A percentile compares a stretch with the other conserved stretches of the same genome.
These are phyloP conservation scores for Cyberlindnera mrakii DNA, from an alignment of 805 yeast genomes.

Conservation along the genomic window DNA sequence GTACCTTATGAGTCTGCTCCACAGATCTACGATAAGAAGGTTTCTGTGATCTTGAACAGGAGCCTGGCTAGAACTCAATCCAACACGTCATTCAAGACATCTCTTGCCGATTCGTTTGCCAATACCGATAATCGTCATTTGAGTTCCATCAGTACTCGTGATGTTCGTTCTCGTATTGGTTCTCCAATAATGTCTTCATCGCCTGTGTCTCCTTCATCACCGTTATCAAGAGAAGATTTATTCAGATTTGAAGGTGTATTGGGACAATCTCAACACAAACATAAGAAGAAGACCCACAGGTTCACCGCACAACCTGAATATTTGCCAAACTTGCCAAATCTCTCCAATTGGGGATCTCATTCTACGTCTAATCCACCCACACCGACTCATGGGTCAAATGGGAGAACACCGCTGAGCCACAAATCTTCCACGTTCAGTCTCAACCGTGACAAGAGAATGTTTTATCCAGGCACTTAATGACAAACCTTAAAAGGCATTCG, in stretches of 20 bases:
- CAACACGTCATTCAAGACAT: conserved; percentile 69
- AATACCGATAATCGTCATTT: conserved; percentile 22
- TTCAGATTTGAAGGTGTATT: conserved; percentile 39
- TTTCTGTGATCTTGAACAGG: conserved; percentile 64
- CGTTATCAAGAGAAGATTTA: conserved; percentile 32
- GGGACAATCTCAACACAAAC: conserved; percentile 5
- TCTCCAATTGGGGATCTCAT: conserved; percentile 1
- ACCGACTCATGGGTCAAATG: conserved; percentile 4
- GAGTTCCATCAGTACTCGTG: conserved; percentile 19
- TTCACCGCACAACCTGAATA: conserved; percentile 13
- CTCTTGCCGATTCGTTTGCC: conserved; percentile 62
- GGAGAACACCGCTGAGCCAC: conserved; percentile 12
- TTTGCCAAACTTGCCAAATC: not conserved
- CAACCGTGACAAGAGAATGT: conserved; percentile 15
- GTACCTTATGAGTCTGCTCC: conserved; percentile 68
- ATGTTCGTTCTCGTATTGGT: conserved; percentile 4
- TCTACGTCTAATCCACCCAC: conserved; percentile 3
- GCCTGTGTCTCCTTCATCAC: conserved; percentile 23
- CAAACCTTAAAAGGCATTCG: no score
- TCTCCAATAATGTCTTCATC: conserved; percentile 10
- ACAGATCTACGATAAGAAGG: conserved; percentile 73
- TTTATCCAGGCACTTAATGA: not conserved
- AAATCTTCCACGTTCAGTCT: conserved; percentile 22
- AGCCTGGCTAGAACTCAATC: conserved; percentile 72
- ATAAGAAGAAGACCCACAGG: conserved; percentile 14